These are phyloP conservation scores for Hibiscus tridactylites DNA, from an alignment of 345 rosid species.

Conservation along the genomic window DNA sequence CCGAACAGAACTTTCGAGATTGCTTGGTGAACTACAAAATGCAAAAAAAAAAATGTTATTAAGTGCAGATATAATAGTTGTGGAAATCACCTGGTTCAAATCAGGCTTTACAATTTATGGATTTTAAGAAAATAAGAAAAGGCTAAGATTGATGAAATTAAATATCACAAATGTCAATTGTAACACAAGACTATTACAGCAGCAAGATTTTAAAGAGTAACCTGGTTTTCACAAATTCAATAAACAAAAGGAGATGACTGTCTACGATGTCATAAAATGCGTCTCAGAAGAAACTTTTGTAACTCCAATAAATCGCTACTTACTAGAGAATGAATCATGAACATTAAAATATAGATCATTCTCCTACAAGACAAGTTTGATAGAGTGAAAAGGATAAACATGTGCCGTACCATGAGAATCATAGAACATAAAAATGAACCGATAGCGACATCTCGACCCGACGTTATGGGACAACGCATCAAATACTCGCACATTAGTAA, in stretches of 20 bases:
- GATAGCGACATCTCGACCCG: slow-evolving; percentile 72
- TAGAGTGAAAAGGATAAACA: neutral
- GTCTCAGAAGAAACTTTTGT: neutral
- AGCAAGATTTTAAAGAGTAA: neutral
- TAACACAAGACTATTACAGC: neutral
- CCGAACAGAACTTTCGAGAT: slow-evolving; percentile 79
- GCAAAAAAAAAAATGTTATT: neutral
- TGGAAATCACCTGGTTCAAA: neutral
- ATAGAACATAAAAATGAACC: slow-evolving; percentile 87
- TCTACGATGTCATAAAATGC: neutral
- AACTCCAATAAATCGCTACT: neutral
- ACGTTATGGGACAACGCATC: slow-evolving; percentile 74
- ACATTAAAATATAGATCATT: neutral
- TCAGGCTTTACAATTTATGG: neutral
- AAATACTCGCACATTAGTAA: slow-evolving; percentile 89
- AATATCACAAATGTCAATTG: neutral
- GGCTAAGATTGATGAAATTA: neutral
- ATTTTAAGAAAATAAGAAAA: no score
- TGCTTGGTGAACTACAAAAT: slow-evolving; percentile 28
- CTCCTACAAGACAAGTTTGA: neutral
- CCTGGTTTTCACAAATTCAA: neutral
- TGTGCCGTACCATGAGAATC: slow-evolving; percentile 55
- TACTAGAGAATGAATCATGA: neutral
- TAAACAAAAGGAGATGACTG: neutral
- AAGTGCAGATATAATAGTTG: neutral